A percentile compares a stretch with the other conserved stretches of the same genome.
Conservation (phyloP, 257 asterid species). For the Hygrophila difformis region DNA sequence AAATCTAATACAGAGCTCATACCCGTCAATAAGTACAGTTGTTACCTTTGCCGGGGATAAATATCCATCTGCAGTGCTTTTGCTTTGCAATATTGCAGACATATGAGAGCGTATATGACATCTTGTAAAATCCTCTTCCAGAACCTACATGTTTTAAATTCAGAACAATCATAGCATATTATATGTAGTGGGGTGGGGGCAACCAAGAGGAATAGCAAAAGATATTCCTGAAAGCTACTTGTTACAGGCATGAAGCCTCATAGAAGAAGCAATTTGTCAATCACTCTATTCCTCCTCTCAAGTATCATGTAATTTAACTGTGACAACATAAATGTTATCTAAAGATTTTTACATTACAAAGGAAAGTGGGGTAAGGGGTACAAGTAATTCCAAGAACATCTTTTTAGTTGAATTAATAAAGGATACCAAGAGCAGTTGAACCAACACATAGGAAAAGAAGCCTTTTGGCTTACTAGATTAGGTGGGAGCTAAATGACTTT, state of each 20-base stretch:
- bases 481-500: background rate
- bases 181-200: too few relatives aligned
- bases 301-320: too few relatives aligned
- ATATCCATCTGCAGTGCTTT: constrained; percentile 23
- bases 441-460: too few relatives aligned
- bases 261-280: background rate
- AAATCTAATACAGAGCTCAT: too few relatives aligned
- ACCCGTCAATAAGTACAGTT: background rate
- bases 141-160: constrained; percentile 32
- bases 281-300: background rate
- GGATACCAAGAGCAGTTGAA: too few relatives aligned
- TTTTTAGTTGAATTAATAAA: too few relatives aligned
- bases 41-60: constrained; percentile 57
- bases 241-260: too few relatives aligned
- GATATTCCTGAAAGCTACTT: background rate
- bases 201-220: background rate
- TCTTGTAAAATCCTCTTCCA: constrained; percentile 84
- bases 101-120: constrained; percentile 69
- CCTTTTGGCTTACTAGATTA: too few relatives aligned
- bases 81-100: constrained; percentile 36
- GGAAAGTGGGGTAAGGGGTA: too few relatives aligned
- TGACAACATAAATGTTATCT: too few relatives aligned
- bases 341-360: too few relatives aligned
- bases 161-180: background rate
- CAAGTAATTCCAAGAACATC: background rate